Evolutionary conservation across 495 filamentous ascomycete genomes (phyloP).

Genomic region (Podospora pseudocomata): DNA sequence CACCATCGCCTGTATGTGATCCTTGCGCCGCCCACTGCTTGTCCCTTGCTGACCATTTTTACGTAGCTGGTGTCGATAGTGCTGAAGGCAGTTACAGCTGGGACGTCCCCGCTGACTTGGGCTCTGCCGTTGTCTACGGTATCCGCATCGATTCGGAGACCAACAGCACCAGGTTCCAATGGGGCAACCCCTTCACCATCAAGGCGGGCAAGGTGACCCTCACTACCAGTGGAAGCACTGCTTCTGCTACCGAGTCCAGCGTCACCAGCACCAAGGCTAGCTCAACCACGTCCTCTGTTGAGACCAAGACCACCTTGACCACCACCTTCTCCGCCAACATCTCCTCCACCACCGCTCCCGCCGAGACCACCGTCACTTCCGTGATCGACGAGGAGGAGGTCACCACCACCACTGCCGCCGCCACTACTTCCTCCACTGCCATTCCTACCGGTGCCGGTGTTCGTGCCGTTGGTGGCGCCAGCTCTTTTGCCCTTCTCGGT

Average conservation of each 20-base stretch:
- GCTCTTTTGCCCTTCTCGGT: constrained; percentile 38
- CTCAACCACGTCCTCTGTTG: constrained; percentile 15
- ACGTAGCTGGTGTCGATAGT: constrained; percentile 32
- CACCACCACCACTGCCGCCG: constrained; percentile 10
- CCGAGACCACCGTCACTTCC: constrained; percentile 15
- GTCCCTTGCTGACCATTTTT: constrained; percentile 16
- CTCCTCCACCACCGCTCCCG: constrained; percentile 15
- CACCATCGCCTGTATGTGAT: constrained; percentile 40
- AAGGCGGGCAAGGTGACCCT: constrained; percentile 22
- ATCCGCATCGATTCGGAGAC: constrained; percentile 39
- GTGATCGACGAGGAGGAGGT: neutral
- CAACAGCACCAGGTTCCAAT: constrained; percentile 44
- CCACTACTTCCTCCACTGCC: constrained; percentile 16
- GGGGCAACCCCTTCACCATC: constrained; percentile 49
- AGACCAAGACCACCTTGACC: constrained; percentile 11
- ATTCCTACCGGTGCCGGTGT: constrained; percentile 16
- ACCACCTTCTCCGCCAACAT: constrained; percentile 8
- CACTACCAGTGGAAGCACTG: constrained; percentile 3
- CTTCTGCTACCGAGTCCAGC: constrained; percentile 16
- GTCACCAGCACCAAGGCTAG: constrained; percentile 16
- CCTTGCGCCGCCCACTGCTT: neutral
- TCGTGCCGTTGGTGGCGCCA: constrained; percentile 34
- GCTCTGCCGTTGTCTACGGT: constrained; percentile 40
- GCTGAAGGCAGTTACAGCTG: constrained; percentile 33
- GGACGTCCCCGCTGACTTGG: constrained; percentile 38